These are phyloP conservation scores for Xerocomus minutiporus DNA, from an alignment of 1,284 basidiomycete species.

Conservation along the genomic window DNA sequence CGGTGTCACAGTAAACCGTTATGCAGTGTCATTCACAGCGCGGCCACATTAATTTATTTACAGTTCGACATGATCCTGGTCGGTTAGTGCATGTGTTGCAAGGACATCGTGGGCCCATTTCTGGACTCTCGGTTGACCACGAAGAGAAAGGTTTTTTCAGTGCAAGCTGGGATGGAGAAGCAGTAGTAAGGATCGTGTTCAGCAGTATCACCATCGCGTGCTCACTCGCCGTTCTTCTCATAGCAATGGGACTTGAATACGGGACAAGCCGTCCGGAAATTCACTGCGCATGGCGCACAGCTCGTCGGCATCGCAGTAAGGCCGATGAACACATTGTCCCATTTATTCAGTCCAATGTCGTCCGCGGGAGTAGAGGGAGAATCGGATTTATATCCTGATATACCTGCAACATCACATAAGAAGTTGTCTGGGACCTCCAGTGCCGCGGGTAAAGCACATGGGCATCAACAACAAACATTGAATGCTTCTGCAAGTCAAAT, in stretches of 20 bases:
- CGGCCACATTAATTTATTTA: constrained; percentile 88
- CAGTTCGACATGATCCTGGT: constrained; percentile 89
- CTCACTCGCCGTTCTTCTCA: constrained; percentile 7
- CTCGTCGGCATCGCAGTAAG: constrained; percentile 79
- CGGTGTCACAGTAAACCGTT: constrained; percentile 12
- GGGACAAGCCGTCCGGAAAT: constrained; percentile 75
- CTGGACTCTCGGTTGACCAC: constrained; percentile 75
- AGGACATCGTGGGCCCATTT: constrained; percentile 78
- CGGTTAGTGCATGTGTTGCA: constrained; percentile 69
- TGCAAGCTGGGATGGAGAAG: constrained; percentile 92
- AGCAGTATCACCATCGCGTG: constrained; percentile 1
- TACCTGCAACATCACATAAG: constrained; percentile 7
- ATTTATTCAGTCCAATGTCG: constrained; percentile 30
- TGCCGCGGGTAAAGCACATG: constrained; percentile 16
- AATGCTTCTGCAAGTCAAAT: constrained; percentile 23
- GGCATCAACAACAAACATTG: constrained; percentile 13
- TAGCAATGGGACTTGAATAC: constrained; percentile 99
- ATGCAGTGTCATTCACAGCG: constrained; percentile 42
- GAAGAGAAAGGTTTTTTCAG: constrained; percentile 85
- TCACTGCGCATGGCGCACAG: constrained; percentile 82
- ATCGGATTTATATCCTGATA: constrained; percentile 14
- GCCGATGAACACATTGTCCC: constrained; percentile 49
- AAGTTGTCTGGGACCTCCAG: constrained; percentile 11
- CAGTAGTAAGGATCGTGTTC: constrained; percentile 59
- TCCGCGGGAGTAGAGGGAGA: constrained; percentile 27